Base-by-base conservation (phyloP, 768 basidiomycete species). In the Terana coerulea region DNA sequence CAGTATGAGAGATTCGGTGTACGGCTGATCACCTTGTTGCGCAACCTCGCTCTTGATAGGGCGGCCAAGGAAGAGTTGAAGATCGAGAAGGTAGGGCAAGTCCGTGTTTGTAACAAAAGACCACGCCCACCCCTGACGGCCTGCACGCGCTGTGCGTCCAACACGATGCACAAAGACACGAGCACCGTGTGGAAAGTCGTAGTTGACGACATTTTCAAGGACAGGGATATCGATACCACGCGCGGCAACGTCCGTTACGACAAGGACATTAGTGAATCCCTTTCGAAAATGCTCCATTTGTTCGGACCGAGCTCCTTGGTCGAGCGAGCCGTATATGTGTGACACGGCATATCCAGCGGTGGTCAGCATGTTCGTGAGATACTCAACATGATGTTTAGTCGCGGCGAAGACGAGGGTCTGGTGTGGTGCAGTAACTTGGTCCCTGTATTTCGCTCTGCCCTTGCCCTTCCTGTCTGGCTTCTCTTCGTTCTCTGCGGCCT, bases 361-460 rank as follows among this genome's bases (percentile, higher is more conserved):
- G 3, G 75, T 76, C 48, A 99, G 77, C 4, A 99, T 74, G 36
- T 78, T 79, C 2, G 82, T 77, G 39, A 98, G 77, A 66, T 97
- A 99, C 68, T 98, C 97, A 62, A 99, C 94, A 60, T 99, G 97
- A 63, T 99, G 97, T 67, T 99, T 98, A 17, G 97, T 99, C 5
- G 95, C 92, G 2, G 87, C 85, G 61, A 99, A 99, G 7, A 99
- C 79, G 43, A 99, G 81, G 0, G 94, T 94, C 68, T 99, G 97
- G 65, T 94, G 87, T 21, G 91, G 83, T 2, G 83, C 83, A 6
- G 80, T 81, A 34, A 70, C 64, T n/a, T 68, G 69, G n/a, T 71
- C 68, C 11, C 64, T 61, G 51, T 69, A 63, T 55, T 76, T 78
- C 45, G 65, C 73, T 62, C 83, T 88, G 49, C 64, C 66, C 65